Base-by-base conservation (phyloP, 176 grass and related monocot genomes). In the Musa beccarii region DNA sequence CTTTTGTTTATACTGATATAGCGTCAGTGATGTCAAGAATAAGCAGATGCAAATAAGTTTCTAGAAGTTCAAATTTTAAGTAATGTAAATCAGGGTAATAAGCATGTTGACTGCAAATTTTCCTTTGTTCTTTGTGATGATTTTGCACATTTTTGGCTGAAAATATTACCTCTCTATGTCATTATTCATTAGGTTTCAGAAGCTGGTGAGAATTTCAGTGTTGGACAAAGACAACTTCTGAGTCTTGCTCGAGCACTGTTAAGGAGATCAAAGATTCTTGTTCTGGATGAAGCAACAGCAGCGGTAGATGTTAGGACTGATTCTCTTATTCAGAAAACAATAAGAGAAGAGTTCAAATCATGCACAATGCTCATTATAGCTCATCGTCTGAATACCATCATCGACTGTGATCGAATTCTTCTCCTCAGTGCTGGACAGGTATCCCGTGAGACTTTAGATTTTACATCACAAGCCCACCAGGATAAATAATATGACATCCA, bases 351-450 rank as follows among this genome's bases (percentile, higher is more conserved):
- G 78, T 99, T 99, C 83, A 99, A 94, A 73, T 94, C 86, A 70
- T 99, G 95, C 71, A 99, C 95, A 71, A 99, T 99, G 95, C 87
- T 99, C 54, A 84, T 99, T 79, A 99, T 99, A 75, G 95, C 95
- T 25, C 95, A 99, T 52, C 80, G 95, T 11, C 68, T 99, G 81
- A 99, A 99, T 78, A 99, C 95, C 50, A 83, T 99, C n/a, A 94
- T 99, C 57, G 95, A 94, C 73, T 94, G 86, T 69, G 95, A 99
- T 59, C 85, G 90, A 49, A 82, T 99, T 81, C 90, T 99, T 59
- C 92, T 99, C 81, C 81, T 99, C 29, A 94, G 88, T 82, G 43
- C 88, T 71, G 90, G 95, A 26, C 74, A 89, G 90, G 95, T 99
- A 83, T 84, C 53, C 43, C 16, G 8, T 56, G 17, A 1, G 8